These are phyloP conservation scores for Arthromyces matolae DNA, from an alignment of 768 basidiomycete species.

Conservation along the genomic window DNA sequence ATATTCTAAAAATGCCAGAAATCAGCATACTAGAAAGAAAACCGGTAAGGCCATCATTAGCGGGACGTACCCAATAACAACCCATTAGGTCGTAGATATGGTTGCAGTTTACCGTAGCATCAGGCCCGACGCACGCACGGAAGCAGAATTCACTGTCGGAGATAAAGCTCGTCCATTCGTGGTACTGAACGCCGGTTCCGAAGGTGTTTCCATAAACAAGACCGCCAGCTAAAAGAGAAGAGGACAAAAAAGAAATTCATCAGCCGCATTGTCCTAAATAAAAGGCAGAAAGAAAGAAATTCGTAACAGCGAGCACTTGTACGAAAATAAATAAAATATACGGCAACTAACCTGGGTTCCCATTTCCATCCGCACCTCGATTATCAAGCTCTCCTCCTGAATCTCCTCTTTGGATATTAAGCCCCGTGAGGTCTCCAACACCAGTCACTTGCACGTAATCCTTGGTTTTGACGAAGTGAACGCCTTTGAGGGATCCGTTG, in stretches of 20 bases:
- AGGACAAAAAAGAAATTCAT: neutral
- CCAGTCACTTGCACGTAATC: conserved; percentile 64
- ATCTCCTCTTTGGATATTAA: conserved; percentile 58
- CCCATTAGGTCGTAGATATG: conserved; percentile 78
- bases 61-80: conserved; percentile 41
- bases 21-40: neutral
- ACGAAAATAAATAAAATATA: neutral
- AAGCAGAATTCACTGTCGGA: conserved; percentile 66
- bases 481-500: conserved; percentile 57
- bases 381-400: conserved; percentile 71
- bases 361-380: conserved; percentile 60
- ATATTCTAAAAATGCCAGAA: conserved; percentile 47
- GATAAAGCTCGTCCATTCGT: conserved; percentile 86
- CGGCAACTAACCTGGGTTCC: conserved; percentile 40
- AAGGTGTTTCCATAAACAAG: conserved; percentile 66
- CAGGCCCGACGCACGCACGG: conserved; percentile 62
- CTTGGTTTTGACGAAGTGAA: conserved; percentile 64
- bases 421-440: conserved; percentile 62
- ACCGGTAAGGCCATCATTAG: neutral
- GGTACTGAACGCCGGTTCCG: conserved; percentile 48
- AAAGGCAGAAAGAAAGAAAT: too few species aligned
- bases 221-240: conserved; percentile 51
- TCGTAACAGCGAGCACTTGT: neutral
- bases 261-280: too few species aligned
- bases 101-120: conserved; percentile 60